phyloP scores from a whole-genome alignment of 345 rosid genomes.

The Rhizophora apiculata region DNA sequence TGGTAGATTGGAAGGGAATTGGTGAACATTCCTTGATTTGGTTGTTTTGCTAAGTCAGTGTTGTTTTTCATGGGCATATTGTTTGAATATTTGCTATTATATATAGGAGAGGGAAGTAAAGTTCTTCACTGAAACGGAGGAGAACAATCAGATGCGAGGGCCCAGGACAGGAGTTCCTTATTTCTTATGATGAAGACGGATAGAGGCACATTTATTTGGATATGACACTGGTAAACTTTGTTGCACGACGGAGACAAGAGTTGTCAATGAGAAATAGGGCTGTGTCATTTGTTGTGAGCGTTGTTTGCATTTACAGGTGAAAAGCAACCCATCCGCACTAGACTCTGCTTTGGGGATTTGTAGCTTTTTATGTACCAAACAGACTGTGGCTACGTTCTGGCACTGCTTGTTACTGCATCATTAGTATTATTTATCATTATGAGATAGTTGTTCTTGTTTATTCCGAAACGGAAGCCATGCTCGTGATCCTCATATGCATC shows the following conservation, averaged over 20 bases:
- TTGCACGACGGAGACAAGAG: slow-evolving; percentile 6
- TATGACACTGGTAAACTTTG: slow-evolving; percentile 25
- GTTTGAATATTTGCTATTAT: neutral
- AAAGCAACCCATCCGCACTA: slow-evolving; percentile 14
- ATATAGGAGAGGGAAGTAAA: slow-evolving; percentile 93
- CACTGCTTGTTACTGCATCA: no score
- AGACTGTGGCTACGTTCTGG: no score
- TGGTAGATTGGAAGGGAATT: no score
- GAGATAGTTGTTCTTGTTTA: no score
- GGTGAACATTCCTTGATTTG: no score
- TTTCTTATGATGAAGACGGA: slow-evolving; percentile 54
- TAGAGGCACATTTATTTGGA: neutral
- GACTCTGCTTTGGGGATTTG: slow-evolving; percentile 15
- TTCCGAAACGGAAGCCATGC: no score
- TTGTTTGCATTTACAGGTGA: slow-evolving; percentile 24
- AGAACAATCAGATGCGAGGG: slow-evolving; percentile 99
- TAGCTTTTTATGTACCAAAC: slow-evolving; percentile 15
- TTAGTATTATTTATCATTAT: no score
- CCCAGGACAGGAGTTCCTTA: slow-evolving; percentile 98
- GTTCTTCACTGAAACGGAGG: slow-evolving; percentile 97
- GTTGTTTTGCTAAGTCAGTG: no score
- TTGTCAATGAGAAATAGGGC: slow-evolving; percentile 7
- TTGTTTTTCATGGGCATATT: no score
- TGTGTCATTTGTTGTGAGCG: slow-evolving; percentile 3
- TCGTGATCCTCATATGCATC: no score